phyloP scores from a whole-genome alignment of 2,329 filamentous ascomycete genomes.

The Phialophora tarda region DNA sequence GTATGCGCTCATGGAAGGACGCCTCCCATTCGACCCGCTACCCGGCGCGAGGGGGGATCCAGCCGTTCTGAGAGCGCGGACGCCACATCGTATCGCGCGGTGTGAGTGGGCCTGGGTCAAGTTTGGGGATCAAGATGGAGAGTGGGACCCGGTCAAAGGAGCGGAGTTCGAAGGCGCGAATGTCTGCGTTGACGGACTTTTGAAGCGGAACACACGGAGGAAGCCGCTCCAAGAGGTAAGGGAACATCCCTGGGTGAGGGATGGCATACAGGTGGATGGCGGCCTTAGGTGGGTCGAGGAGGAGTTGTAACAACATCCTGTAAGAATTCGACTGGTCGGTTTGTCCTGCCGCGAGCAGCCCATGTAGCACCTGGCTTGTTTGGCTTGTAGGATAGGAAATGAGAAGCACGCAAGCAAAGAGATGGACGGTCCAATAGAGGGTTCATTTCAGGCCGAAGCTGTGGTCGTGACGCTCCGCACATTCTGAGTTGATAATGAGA shows the following conservation, averaged over 20 bases:
- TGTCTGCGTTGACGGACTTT: constrained; percentile 78
- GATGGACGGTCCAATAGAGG: background rate
- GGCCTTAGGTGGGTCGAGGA: constrained; percentile 58
- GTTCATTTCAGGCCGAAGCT: background rate
- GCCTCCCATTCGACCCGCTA: constrained; percentile 88
- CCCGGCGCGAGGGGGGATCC: constrained; percentile 76
- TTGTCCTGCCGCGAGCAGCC: background rate
- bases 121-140: constrained; percentile 81
- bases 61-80: constrained; percentile 76
- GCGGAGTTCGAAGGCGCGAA: constrained; percentile 75
- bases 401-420: background rate
- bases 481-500: background rate
- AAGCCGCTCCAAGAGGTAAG: constrained; percentile 77
- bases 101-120: constrained; percentile 95
- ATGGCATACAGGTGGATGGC: constrained; percentile 71
- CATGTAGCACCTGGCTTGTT: background rate
- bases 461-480: background rate
- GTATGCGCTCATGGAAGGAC: constrained; percentile 91
- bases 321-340: background rate
- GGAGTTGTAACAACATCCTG: constrained; percentile 31
- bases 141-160: constrained; percentile 75
- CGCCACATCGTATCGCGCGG: constrained; percentile 90
- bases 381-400: background rate
- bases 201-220: constrained; percentile 80
- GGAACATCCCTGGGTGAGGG: constrained; percentile 74